Conservation (phyloP, 371 early-diverging fungal species). For the Cokeromyces recurvatus region DNA sequence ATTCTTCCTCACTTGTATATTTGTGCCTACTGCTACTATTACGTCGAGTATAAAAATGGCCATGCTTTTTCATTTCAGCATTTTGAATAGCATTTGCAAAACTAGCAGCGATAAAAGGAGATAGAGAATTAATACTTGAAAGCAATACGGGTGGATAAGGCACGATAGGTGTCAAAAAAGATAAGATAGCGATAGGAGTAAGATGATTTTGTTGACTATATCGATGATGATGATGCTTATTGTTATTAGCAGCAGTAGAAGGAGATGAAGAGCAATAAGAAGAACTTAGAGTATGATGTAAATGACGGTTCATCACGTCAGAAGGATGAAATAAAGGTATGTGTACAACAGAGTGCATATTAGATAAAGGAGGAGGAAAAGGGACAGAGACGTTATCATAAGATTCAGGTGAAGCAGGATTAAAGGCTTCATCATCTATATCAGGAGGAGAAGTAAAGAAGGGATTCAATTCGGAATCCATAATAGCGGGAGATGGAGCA, state of each 20-base stretch:
- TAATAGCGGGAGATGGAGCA: constrained; percentile 56
- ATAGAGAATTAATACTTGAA: constrained; percentile 37
- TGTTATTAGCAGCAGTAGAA: neutral
- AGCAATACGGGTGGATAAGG: constrained; percentile 57
- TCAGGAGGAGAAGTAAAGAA: constrained; percentile 54
- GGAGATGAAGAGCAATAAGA: neutral
- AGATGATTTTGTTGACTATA: constrained; percentile 28
- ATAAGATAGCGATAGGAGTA: constrained; percentile 56
- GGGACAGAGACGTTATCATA: constrained; percentile 30
- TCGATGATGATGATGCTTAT: neutral
- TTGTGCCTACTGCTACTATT: neutral
- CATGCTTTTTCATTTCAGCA: constrained; percentile 12
- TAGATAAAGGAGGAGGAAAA: constrained; percentile 39
- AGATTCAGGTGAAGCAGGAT: constrained; percentile 47
- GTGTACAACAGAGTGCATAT: constrained; percentile 56
- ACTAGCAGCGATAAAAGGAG: constrained; percentile 53
- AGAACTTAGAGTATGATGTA: neutral
- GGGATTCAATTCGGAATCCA: constrained; percentile 58
- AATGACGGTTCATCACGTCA: constrained; percentile 6
- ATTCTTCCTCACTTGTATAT: neutral
- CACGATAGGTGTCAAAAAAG: constrained; percentile 54
- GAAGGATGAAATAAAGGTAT: constrained; percentile 49
- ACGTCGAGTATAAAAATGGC: constrained; percentile 6
- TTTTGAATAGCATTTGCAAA: constrained; percentile 35
- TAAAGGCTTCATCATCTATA: constrained; percentile 61